Conservation (phyloP, 139 green algal species). For the Spirogloea muscicola region DNA sequence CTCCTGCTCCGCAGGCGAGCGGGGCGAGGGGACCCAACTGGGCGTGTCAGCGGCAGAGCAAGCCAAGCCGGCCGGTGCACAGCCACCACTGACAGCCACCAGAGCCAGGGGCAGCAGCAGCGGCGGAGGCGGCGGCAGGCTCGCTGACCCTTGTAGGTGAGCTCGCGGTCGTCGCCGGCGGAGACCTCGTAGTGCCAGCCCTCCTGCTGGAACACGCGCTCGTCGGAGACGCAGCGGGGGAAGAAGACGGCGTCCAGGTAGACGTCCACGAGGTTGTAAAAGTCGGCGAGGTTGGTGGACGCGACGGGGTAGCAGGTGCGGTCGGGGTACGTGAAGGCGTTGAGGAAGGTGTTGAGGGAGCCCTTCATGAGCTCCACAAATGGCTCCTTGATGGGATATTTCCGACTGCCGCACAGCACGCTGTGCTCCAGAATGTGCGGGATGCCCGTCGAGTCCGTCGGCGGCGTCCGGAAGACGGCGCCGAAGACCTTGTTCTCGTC, state of each 20-base stretch:
- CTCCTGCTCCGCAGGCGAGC: no score
- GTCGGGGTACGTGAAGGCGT: constrained; percentile 99
- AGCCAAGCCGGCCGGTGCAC: no score
- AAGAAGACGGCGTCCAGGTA: constrained; percentile 98
- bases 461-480: constrained; percentile 89
- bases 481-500: constrained; percentile 99
- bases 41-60: no score
- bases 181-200: constrained; percentile 90
- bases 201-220: constrained; percentile 87
- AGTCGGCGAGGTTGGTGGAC: constrained; percentile 78
- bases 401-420: constrained; percentile 88
- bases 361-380: constrained; percentile 98
- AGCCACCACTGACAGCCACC: no score
- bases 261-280: constrained; percentile 98
- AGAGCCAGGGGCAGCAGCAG: no score
- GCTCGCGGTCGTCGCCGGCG: no score
- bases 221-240: constrained; percentile 81
- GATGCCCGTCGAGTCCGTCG: constrained; percentile 72
- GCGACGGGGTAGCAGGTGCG: constrained; percentile 97
- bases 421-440: constrained; percentile 98
- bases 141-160: constrained; percentile 44
- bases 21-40: no score
- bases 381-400: constrained; percentile 87
- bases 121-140: no score
- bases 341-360: constrained; percentile 96